Base-by-base conservation (phyloP, 106 monocot species). In the Iris macrosiphon region DNA sequence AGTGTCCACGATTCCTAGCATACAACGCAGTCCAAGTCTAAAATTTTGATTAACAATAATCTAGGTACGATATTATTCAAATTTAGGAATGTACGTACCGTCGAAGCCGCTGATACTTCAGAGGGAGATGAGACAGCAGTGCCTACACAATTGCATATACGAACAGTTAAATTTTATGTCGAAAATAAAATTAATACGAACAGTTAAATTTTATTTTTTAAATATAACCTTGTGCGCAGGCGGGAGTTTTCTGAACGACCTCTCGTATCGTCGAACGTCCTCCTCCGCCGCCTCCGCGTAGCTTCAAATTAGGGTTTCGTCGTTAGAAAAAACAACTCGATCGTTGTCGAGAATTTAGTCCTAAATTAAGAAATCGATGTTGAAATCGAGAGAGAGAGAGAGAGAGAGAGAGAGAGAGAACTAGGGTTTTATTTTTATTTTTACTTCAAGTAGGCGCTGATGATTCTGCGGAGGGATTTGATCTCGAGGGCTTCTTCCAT, bases 381-480 rank as follows among this genome's bases (percentile, higher is more conserved):
- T n/a, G n/a, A n/a, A n/a, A n/a, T n/a, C n/a, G n/a, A n/a, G 35
- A 29, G 21, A 51, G 31, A 24, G 37, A 33, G 35, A 14, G 46
- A 38, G 20, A 6, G 63, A 19, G 39, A 23, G 22, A n/a, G n/a
- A n/a, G n/a, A n/a, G n/a, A n/a, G n/a, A n/a, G n/a, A n/a, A n/a
- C n/a, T n/a, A n/a, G n/a, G n/a, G n/a, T n/a, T n/a, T n/a, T n/a
- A n/a, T n/a, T n/a, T n/a, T n/a, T 42, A n/a, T n/a, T n/a, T 31
- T 71, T 84, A 85, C 89, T 96, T 89, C 68, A 86, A 71, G 52
- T 89, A 96, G 40, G 95, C 82, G 66, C 82, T 76, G 68, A 96
- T 77, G 63, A 96, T 96, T 28, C 89, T 73, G 61, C 95, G 85
- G 27, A 96, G 89, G 35, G 95, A 96, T 52, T 85, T 85, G 72